A percentile compares a stretch with the other conserved stretches of the same genome.
Conservation (phyloP, 2,329 filamentous ascomycete species). For the Phialophora chinensis region DNA sequence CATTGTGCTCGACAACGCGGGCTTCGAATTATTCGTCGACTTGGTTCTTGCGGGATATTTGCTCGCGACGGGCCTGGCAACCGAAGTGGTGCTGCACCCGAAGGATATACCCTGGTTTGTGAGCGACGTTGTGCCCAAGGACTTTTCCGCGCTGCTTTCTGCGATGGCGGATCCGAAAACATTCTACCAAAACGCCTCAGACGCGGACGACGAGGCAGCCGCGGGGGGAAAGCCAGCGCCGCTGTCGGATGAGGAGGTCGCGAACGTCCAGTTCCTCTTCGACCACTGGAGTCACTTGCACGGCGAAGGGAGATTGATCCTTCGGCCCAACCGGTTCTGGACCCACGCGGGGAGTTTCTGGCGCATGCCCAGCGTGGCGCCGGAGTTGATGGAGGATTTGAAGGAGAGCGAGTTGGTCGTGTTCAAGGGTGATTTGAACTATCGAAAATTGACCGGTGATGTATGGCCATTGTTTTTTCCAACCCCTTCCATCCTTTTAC, state of each 20-base stretch:
- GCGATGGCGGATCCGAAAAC: slow-evolving; percentile 76
- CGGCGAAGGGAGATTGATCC: slow-evolving; percentile 78
- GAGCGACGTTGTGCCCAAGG: slow-evolving; percentile 85
- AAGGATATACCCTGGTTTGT: slow-evolving; percentile 99
- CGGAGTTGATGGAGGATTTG: slow-evolving; percentile 75
- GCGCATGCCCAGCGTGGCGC: slow-evolving; percentile 74
- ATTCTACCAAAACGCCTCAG: slow-evolving; percentile 78
- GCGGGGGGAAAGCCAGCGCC: slow-evolving; percentile 62
- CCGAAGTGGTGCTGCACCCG: slow-evolving; percentile 84
- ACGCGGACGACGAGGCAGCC: slow-evolving; percentile 64
- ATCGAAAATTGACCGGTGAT: slow-evolving; percentile 88
- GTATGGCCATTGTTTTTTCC: slow-evolving; percentile 58
- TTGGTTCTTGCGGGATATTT: slow-evolving; percentile 90
- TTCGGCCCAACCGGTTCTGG: slow-evolving; percentile 91
- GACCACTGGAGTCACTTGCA: slow-evolving; percentile 80
- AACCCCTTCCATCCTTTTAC: background rate
- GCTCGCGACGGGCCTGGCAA: slow-evolving; percentile 81
- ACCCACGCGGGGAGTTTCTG: slow-evolving; percentile 87
- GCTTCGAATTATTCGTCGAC: slow-evolving; percentile 96
- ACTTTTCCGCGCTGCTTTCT: slow-evolving; percentile 82
- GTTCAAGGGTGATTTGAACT: slow-evolving; percentile 98
- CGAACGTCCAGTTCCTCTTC: slow-evolving; percentile 77
- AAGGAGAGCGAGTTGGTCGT: slow-evolving; percentile 84
- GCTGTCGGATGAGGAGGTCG: slow-evolving; percentile 70
- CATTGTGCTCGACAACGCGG: slow-evolving; percentile 95